Evolutionary conservation across 2,329 filamentous ascomycete genomes (phyloP).

Genomic region (Trichoderma afroharzianum): DNA sequence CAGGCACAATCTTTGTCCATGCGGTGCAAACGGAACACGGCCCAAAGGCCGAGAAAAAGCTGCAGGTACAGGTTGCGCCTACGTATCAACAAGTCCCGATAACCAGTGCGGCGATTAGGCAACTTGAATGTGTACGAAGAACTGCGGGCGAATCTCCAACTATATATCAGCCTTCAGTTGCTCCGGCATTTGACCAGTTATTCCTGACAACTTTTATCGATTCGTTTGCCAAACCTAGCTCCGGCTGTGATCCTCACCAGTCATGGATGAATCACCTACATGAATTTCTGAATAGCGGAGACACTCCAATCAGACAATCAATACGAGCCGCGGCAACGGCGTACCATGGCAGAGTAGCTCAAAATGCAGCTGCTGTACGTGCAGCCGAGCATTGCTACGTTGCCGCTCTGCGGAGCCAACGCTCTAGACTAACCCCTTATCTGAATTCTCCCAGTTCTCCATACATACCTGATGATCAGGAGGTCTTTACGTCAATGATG

Average conservation of each 20-base stretch:
- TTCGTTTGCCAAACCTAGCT: neutral
- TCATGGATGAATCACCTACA: neutral
- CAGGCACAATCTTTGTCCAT: neutral
- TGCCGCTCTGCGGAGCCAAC: neutral
- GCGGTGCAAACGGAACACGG: neutral
- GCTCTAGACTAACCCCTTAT: neutral
- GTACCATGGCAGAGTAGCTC: neutral
- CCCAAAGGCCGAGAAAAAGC: neutral
- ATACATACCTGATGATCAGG: neutral
- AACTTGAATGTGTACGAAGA: neutral
- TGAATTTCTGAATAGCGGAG: neutral
- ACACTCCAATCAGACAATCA: neutral
- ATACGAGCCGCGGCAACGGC: conserved; percentile 2
- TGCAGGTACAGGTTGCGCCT: neutral
- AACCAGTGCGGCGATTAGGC: neutral
- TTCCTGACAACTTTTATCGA: neutral
- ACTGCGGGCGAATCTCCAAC: neutral
- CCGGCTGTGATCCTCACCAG: neutral
- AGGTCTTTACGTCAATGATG: conserved; percentile 4
- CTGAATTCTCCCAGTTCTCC: neutral
- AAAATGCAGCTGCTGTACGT: neutral
- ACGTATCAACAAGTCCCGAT: neutral
- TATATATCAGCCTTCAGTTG: neutral
- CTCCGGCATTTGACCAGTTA: neutral
- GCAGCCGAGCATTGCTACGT: neutral